phyloP scores from a whole-genome alignment of 2,329 filamentous ascomycete species.

The Clarireedia homoeocarpa region DNA sequence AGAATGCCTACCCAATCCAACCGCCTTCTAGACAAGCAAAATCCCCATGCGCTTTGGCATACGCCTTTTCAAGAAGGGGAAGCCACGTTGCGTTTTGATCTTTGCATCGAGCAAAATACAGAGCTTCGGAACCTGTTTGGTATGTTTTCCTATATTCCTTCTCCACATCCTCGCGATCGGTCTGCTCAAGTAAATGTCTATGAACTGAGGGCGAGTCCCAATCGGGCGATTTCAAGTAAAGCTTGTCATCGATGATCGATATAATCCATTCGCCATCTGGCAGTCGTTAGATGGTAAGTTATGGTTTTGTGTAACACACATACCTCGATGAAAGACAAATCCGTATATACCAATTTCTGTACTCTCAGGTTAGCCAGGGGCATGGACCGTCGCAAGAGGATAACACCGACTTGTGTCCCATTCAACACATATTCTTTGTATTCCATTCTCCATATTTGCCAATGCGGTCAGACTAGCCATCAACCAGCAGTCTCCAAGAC shows the following conservation, averaged over 20 bases:
- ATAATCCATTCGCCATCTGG: conserved; percentile 83
- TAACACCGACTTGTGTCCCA: conserved; percentile 46
- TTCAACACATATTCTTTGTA: conserved; percentile 68
- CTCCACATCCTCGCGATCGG: conserved; percentile 66
- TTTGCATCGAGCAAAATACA: conserved; percentile 71
- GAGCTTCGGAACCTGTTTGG: conserved; percentile 55
- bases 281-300: not conserved
- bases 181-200: conserved; percentile 64
- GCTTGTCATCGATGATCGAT: conserved; percentile 84
- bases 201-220: conserved; percentile 75
- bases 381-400: not conserved
- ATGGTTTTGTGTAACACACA: not conserved
- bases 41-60: conserved; percentile 77
- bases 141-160: conserved; percentile 51
- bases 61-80: conserved; percentile 73
- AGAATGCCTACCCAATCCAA: conserved; percentile 36
- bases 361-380: conserved; percentile 3
- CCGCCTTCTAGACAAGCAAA: conserved; percentile 68
- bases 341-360: conserved; percentile 71
- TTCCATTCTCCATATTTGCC: conserved; percentile 61
- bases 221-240: conserved; percentile 74
- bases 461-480: conserved; percentile 73
- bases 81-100: conserved; percentile 78
- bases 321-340: conserved; percentile 69
- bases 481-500: conserved; percentile 78